Evolutionary conservation across 805 yeast species (phyloP), one percentile per base, ranked within the genome.

Genomic region (Saccharomycodes ludwigii): DNA sequence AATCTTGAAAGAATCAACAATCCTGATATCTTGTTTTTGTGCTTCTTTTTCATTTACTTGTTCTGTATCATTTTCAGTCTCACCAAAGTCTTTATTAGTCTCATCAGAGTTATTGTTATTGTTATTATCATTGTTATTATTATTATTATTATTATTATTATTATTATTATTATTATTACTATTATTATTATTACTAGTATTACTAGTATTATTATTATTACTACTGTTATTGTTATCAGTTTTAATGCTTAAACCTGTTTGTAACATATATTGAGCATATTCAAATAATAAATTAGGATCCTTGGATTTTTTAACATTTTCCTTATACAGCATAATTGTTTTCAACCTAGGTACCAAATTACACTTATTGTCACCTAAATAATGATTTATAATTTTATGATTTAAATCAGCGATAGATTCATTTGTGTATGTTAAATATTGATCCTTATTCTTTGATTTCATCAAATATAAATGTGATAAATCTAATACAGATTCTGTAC

Each of bases 251-350:
- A 86, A 63, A 2, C 93, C 94, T 1, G 93, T 80, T 52, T 82
- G 88, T 31, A 84, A 59, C 76, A 82, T 76, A 52, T 80, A 83
- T 56, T 84, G 91, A 1, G 96, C 95, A 50, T 82, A 85, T 47
- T 84, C 84, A 54, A 84, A 83, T 43, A 85, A 68, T n/a, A 83
- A 77, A 13, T 70, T 73, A 0, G 95, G 94, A 47, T 88, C 95
- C 47, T 76, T 77, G 14, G 84, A 71, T 46, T 76, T 81, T 44
- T 77, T 77, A 4, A 93, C 95, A 48, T 83, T 86, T 41, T 77
- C 69, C 33, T 91, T 68, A 59, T 88, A 86, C 63, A 83, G 65
- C 42, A 86, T 95, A 36, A 88, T 71, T 4, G 95, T 85, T 49
- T 80, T 74, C 56, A 78, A 67, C 40, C 91, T 67, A 13, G 94